A percentile compares a stretch with the other conserved stretches of the same genome.
phyloP scores from a whole-genome alignment of 345 rosid species.

The Lagerstroemia speciosa region DNA sequence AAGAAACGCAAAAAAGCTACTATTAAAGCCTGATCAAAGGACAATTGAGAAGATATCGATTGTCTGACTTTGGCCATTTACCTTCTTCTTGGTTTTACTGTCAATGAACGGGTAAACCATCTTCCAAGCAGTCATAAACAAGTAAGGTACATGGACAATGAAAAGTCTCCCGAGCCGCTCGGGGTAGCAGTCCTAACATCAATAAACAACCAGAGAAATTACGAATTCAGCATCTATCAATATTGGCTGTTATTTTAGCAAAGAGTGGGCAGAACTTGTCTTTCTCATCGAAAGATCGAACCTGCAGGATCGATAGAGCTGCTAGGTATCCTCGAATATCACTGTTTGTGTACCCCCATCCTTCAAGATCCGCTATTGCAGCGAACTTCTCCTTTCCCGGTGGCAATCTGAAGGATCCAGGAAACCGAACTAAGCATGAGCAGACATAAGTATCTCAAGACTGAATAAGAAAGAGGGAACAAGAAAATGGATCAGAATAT shows the following conservation, averaged over 20 bases:
- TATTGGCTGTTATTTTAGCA: neutral
- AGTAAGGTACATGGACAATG: constrained; percentile 61
- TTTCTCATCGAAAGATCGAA: constrained; percentile 14
- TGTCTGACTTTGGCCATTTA: constrained; percentile 4
- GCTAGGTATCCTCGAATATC: constrained; percentile 73
- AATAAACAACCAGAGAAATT: neutral
- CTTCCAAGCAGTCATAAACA: constrained; percentile 93
- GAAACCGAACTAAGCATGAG: neutral
- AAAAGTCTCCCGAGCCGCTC: constrained; percentile 75
- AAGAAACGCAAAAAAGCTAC: neutral
- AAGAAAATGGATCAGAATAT: neutral
- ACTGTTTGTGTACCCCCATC: constrained; percentile 78
- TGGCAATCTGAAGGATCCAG: constrained; percentile 47
- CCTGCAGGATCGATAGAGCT: constrained; percentile 72
- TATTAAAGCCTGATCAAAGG: constrained; percentile 5
- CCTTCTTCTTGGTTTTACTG: constrained; percentile 79
- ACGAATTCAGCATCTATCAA: neutral
- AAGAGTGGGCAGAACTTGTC: neutral
- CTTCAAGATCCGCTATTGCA: constrained; percentile 62
- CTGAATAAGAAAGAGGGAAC: neutral
- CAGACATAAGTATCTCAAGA: neutral
- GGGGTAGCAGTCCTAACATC: constrained; percentile 69
- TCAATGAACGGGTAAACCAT: constrained; percentile 72
- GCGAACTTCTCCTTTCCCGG: constrained; percentile 68
- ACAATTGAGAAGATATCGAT: constrained; percentile 4